Conservation (phyloP, 257 asterid genomes). For the Solanum rostratum region DNA sequence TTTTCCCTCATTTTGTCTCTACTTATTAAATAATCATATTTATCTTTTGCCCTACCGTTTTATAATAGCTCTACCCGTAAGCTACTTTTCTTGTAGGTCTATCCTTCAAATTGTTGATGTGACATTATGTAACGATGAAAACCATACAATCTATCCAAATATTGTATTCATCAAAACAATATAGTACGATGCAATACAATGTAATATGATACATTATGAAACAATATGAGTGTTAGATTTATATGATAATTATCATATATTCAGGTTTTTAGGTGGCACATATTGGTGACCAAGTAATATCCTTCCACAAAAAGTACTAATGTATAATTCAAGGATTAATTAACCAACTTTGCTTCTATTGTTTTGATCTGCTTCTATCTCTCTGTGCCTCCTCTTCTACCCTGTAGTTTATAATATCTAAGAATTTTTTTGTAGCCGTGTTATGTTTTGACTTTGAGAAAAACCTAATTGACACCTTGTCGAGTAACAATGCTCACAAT, state of each 20-base stretch:
- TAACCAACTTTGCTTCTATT: neutral
- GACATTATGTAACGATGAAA: too few species aligned
- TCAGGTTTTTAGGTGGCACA: neutral
- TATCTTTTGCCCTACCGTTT: too few species aligned
- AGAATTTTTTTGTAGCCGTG: neutral
- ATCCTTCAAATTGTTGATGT: too few species aligned
- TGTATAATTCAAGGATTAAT: neutral
- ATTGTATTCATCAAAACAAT: too few species aligned
- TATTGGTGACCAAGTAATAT: neutral
- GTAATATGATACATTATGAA: too few species aligned
- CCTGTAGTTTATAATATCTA: neutral
- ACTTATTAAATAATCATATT: too few species aligned
- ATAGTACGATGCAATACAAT: too few species aligned
- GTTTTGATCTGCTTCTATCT: neutral
- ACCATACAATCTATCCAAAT: too few species aligned
- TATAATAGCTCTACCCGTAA: too few species aligned
- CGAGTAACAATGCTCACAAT: neutral
- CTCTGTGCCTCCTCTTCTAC: neutral
- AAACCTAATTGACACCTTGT: neutral
- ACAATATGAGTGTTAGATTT: neutral
- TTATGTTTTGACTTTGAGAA: neutral
- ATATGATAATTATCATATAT: neutral
- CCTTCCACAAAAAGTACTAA: neutral
- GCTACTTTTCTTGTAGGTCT: too few species aligned
- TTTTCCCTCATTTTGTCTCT: too few species aligned